Evolutionary conservation across 164 flowering plant genomes (phyloP).

Genomic region (Pachysandra terminalis): DNA sequence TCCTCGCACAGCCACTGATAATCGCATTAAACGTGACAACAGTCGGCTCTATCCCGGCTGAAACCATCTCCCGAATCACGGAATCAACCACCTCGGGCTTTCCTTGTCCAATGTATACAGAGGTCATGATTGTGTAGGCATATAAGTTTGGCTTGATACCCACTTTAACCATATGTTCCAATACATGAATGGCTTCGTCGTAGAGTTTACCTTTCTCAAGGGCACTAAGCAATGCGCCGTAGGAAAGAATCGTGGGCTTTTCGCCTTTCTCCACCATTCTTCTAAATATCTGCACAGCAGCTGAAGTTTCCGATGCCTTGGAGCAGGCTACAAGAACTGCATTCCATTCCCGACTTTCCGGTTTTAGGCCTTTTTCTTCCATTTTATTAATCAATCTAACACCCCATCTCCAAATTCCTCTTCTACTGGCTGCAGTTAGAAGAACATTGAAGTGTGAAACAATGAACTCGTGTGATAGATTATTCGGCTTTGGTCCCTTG

Average conservation of each 20-base stretch:
- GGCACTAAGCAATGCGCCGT: constrained; percentile 92
- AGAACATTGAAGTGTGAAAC: constrained; percentile 79
- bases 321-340: constrained; percentile 96
- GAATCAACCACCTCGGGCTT: constrained; percentile 54
- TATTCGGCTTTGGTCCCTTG: constrained; percentile 89
- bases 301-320: constrained; percentile 84
- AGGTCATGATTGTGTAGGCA: constrained; percentile 89
- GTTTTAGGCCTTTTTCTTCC: constrained; percentile 92
- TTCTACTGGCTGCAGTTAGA: constrained; percentile 67
- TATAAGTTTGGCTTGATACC: constrained; percentile 76
- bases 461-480: constrained; percentile 70
- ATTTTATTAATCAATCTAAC: constrained; percentile 76
- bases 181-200: constrained; percentile 77
- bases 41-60: constrained; percentile 58
- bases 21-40: constrained; percentile 94
- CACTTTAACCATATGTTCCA: constrained; percentile 87
- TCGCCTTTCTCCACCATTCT: constrained; percentile 89
- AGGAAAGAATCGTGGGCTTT: constrained; percentile 86
- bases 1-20: constrained; percentile 66
- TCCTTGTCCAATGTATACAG: constrained; percentile 65
- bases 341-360: constrained; percentile 86
- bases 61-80: constrained; percentile 60
- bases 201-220: constrained; percentile 89
- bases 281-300: constrained; percentile 77
- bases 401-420: constrained; percentile 97